Evolutionary conservation across 805 yeast species (phyloP).

Genomic region (fission yeast (Schizosaccharomyces pombe)): DNA sequence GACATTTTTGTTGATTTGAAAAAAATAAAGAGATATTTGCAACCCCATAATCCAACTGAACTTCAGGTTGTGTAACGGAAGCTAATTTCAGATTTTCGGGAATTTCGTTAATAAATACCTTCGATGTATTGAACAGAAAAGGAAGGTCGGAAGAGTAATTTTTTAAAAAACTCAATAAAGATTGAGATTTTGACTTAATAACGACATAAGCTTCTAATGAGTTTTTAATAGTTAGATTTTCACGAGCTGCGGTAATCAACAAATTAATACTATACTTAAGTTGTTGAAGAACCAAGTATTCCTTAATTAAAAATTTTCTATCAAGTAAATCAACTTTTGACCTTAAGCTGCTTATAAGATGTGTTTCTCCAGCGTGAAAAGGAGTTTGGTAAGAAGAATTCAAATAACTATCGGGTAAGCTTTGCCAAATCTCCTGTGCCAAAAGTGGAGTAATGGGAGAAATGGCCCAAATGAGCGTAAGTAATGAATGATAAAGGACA

Average conservation of each 20-base stretch:
- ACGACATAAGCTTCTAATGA: neutral
- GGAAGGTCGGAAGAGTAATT: neutral
- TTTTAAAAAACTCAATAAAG: neutral
- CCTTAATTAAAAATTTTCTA: neutral
- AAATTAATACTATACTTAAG: neutral
- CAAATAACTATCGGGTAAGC: slow-evolving; percentile 8
- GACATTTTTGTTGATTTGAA: too few species aligned
- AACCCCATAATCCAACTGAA: too few species aligned
- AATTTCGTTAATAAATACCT: neutral
- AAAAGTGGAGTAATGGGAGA: slow-evolving; percentile 67
- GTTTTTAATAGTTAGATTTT: neutral
- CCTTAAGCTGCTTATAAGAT: too few species aligned
- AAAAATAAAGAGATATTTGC: too few species aligned
- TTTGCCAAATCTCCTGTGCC: slow-evolving; percentile 73
- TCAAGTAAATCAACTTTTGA: too few species aligned
- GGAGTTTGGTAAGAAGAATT: neutral
- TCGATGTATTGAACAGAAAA: neutral
- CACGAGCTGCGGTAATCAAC: neutral
- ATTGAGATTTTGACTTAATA: neutral
- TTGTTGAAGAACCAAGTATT: neutral
- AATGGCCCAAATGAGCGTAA: slow-evolving; percentile 13
- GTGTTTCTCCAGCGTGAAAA: neutral
- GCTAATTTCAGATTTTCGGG: too few species aligned
- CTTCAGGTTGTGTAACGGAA: too few species aligned
- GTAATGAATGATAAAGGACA: slow-evolving; percentile 23